Evolutionary conservation across 352 stramenopile genomes (phyloP).

Genomic region (Globisporangium parvum): DNA sequence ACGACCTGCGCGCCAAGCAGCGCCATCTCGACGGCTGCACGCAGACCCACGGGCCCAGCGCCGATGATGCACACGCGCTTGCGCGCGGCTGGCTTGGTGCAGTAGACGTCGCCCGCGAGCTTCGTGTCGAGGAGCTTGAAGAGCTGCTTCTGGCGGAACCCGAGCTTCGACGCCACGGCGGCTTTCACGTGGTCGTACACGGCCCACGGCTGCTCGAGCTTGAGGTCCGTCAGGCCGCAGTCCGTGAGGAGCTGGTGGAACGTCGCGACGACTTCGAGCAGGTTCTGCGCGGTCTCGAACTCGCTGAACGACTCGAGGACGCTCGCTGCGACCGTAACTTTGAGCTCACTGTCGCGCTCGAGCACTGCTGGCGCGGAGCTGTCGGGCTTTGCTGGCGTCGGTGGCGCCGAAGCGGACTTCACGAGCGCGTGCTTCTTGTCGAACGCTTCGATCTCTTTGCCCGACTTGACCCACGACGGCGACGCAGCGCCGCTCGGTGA

Average conservation of each 20-base stretch:
- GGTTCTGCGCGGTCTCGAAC: conserved; percentile 62
- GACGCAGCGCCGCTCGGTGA: conserved; percentile 9
- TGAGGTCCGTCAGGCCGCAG: conserved; percentile 45
- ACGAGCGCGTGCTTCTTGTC: conserved; percentile 14
- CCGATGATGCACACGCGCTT: conserved; percentile 75
- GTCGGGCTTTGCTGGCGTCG: not conserved
- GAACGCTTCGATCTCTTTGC: conserved; percentile 31
- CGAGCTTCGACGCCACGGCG: conserved; percentile 44
- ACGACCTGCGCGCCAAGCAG: conserved; percentile 67
- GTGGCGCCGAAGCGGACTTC: not conserved
- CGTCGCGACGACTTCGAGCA: conserved; percentile 43
- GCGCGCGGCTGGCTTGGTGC: conserved; percentile 45
- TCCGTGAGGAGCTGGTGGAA: conserved; percentile 53
- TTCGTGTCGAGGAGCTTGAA: conserved; percentile 68
- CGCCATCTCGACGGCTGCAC: conserved; percentile 65
- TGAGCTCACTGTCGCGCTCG: conserved; percentile 20
- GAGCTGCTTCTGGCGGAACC: conserved; percentile 72
- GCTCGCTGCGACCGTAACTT: conserved; percentile 27
- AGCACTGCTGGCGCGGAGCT: conserved; percentile 19
- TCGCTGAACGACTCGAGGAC: conserved; percentile 54
- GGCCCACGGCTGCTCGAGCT: conserved; percentile 40
- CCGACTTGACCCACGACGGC: conserved; percentile 31
- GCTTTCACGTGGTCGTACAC: conserved; percentile 70
- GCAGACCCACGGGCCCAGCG: conserved; percentile 67
- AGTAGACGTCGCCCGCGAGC: conserved; percentile 45